Conservation (phyloP, 805 yeast genomes). For the Clavispora carvajalis region DNA sequence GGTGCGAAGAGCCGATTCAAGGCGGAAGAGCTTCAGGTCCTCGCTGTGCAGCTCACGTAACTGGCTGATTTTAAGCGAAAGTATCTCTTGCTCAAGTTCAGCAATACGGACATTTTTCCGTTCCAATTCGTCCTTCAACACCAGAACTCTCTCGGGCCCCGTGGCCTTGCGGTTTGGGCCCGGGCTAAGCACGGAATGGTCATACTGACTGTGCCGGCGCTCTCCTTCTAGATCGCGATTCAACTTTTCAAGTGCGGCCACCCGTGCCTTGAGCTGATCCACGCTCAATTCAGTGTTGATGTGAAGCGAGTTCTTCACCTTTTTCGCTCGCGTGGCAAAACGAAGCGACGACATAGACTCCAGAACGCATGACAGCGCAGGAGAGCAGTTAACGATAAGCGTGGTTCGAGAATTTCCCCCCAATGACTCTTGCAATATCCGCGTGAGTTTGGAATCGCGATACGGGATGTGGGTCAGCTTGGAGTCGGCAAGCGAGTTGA, state of each 20-base stretch:
- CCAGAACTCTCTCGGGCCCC: slow-evolving; percentile 1
- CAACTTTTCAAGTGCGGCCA: slow-evolving; percentile 29
- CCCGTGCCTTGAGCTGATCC: slow-evolving; percentile 40
- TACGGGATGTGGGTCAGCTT: slow-evolving; percentile 64
- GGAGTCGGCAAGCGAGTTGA: slow-evolving; percentile 70
- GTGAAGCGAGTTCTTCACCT: slow-evolving; percentile 58
- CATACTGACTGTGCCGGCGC: background rate
- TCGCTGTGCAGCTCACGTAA: slow-evolving; percentile 33
- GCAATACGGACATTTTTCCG: slow-evolving; percentile 13
- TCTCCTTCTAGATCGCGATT: slow-evolving; percentile 40
- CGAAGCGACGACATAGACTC: slow-evolving; percentile 71
- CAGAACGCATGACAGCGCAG: slow-evolving; percentile 46
- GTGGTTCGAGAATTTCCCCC: slow-evolving; percentile 82
- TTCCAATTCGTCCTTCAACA: slow-evolving; percentile 8
- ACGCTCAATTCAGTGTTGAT: slow-evolving; percentile 55
- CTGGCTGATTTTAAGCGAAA: slow-evolving; percentile 11
- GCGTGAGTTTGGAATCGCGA: slow-evolving; percentile 72
- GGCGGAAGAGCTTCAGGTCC: slow-evolving; percentile 44
- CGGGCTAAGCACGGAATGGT: background rate
- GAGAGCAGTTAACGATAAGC: slow-evolving; percentile 69
- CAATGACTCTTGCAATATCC: slow-evolving; percentile 71
- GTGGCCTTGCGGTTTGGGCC: background rate
- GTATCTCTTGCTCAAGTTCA: slow-evolving; percentile 14
- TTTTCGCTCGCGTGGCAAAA: slow-evolving; percentile 70
- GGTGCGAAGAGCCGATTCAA: slow-evolving; percentile 55